Percentiles rank a stretch among this genome's conserved stretches.
These are phyloP conservation scores for Acanthamoeba quina DNA, from an alignment of 208 protist species.

Conservation along the genomic window DNA sequence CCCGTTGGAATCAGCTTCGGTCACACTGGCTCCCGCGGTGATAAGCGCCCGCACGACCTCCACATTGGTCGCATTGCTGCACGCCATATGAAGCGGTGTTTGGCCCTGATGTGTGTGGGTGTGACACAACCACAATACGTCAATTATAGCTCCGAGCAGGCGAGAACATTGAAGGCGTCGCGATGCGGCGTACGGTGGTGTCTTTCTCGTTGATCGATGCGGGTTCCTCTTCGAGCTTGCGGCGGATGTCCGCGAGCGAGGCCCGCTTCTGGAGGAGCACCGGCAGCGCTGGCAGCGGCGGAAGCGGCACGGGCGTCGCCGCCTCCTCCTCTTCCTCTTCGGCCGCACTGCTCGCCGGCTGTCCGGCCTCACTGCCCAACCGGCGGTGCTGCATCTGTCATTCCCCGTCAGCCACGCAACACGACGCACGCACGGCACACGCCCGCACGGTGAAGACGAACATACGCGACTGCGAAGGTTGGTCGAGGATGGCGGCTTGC, in stretches of 20 bases:
- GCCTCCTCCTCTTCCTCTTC: background rate
- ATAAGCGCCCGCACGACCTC: slow-evolving; percentile 36
- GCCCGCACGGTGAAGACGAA: background rate
- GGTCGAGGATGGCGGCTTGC: background rate
- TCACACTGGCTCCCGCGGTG: slow-evolving; percentile 7
- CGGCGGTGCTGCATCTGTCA: background rate
- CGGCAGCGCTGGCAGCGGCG: background rate
- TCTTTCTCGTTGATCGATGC: slow-evolving; percentile 39
- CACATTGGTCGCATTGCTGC: background rate
- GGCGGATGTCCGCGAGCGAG: slow-evolving; percentile 30
- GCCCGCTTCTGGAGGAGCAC: slow-evolving; percentile 18
- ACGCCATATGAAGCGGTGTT: slow-evolving; percentile 44
- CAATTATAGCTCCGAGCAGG: no score
- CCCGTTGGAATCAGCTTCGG: slow-evolving; percentile 21
- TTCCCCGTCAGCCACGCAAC: background rate
- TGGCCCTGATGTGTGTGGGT: background rate
- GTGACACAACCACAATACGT: no score
- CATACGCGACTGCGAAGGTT: background rate
- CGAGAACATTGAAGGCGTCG: background rate
- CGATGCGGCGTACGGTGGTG: background rate
- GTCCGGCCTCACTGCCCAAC: background rate
- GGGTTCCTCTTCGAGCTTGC: slow-evolving; percentile 52
- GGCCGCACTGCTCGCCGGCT: background rate
- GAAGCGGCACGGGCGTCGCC: background rate
- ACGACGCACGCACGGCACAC: background rate